Evolutionary conservation across 495 filamentous ascomycete genomes (phyloP), one percentile per base, ranked within the genome.

Genomic region (Podospora pseudoanserina): DNA sequence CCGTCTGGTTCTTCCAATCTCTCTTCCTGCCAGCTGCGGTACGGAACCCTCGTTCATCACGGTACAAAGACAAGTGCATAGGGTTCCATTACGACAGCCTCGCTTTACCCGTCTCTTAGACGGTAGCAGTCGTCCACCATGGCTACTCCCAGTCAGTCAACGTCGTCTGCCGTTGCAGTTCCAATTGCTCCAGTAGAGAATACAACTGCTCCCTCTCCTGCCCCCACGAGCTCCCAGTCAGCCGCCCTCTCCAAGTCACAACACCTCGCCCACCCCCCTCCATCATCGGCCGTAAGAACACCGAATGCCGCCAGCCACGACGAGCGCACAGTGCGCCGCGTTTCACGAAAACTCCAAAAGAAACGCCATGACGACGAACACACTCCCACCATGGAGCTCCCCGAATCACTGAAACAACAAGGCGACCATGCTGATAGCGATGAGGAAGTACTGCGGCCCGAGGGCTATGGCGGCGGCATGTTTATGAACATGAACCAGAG

Each of bases 401-500:
- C 93, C 19, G 92, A 94, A 18, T 88, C 88, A 27, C 85, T 96
- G 60, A 87, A 86, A 74, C 87, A 92, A 75, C 88, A 88, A 54
- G 89, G 87, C 54, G 91, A 93, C 75, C 77, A 79, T 28, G 73
- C 69, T 3, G 84, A 86, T 26, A 70, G 68, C n/a, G 84, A 85
- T 30, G 86, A 93, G 66, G 93, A 95, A 78, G 90, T 89, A 57
- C 85, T 90, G 64, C 87, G 88, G 16, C 89, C 89, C 26, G 87
- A 88, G 3, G 80, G 75, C 58, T 81, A 83, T 64, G 77, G 75
- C 27, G 77, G 82, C 7, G 75, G 78, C 61, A 82, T 84, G 74
- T 80, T 82, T 59, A 82, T 84, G 82, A 91, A 92, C 70, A 91
- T 97, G 91, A 94, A 97, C 78, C 94, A 97, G 80, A 94, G 92